These are phyloP conservation scores for Closterium sp. DNA, from an alignment of 139 green algal species.

Conservation along the genomic window DNA sequence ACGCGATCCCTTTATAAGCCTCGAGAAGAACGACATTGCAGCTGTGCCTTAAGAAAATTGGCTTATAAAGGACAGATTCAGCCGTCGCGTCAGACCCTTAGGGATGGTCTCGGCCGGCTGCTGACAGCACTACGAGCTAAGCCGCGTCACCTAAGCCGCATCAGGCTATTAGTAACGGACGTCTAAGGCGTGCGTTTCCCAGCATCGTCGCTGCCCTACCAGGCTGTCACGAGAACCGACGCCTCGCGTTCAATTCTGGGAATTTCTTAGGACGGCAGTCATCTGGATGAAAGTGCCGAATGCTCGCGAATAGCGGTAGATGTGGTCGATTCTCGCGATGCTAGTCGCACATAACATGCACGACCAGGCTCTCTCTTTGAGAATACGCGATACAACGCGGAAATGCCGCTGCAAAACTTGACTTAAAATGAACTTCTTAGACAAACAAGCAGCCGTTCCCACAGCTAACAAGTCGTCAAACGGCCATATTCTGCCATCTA, in stretches of 20 bases:
- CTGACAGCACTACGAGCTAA: background rate
- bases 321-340: background rate
- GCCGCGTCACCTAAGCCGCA: background rate
- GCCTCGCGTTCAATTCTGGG: background rate
- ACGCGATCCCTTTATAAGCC: constrained; percentile 5
- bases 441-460: too few relatives aligned
- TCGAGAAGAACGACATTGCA: background rate
- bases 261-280: background rate
- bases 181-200: background rate
- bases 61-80: background rate
- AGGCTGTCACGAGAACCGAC: background rate
- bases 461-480: too few relatives aligned
- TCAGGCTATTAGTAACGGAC: background rate
- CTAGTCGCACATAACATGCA: background rate
- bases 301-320: background rate
- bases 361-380: background rate
- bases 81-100: too few relatives aligned
- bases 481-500: too few relatives aligned
- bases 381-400: background rate
- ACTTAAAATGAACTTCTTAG: background rate
- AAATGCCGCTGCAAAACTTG: background rate
- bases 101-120: too few relatives aligned
- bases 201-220: background rate
- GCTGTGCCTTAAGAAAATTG: background rate
- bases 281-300: background rate